Evolutionary conservation across 176 grass and related monocot genomes (phyloP).

Genomic region (Oryza australiensis): DNA sequence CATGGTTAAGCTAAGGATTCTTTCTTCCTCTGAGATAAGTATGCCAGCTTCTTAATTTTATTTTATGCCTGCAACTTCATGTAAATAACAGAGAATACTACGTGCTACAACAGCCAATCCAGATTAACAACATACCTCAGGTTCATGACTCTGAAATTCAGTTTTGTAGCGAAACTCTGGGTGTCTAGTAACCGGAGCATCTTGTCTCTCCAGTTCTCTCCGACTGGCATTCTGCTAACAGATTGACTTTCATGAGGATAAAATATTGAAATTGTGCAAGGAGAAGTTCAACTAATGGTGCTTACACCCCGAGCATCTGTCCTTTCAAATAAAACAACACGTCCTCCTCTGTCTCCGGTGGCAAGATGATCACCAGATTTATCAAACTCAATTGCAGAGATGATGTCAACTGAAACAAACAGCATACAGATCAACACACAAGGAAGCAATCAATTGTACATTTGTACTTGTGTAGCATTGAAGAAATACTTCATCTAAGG

Average conservation of each 20-base stretch:
- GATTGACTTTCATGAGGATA: conserved; percentile 31
- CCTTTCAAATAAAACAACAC: conserved; percentile 93
- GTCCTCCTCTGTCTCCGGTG: conserved; percentile 88
- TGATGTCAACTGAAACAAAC: conserved; percentile 79
- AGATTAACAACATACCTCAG: conserved; percentile 56
- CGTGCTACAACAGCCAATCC: background rate
- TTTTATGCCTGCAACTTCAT: background rate
- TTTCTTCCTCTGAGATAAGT: background rate
- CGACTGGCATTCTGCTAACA: conserved; percentile 51
- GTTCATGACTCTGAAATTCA: conserved; percentile 94
- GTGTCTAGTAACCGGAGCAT: conserved; percentile 60
- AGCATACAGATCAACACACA: conserved; percentile 30
- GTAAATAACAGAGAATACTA: background rate
- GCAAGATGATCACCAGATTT: conserved; percentile 94
- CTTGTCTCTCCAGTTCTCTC: conserved; percentile 87
- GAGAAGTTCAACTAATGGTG: conserved; percentile 28
- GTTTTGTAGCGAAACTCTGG: conserved; percentile 89
- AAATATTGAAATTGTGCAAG: conserved; percentile 23
- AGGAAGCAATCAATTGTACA: conserved; percentile 27
- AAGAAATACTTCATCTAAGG: background rate
- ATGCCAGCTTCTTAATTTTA: background rate
- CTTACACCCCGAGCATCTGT: conserved; percentile 75
- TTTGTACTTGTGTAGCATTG: conserved; percentile 11
- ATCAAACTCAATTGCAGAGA: conserved; percentile 94
- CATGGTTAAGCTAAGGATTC: conserved; percentile 7